Percentiles rank a stretch among this genome's conserved stretches.
Conservation (phyloP, 2,329 filamentous ascomycete species). For the Colletotrichum destructivum region DNA sequence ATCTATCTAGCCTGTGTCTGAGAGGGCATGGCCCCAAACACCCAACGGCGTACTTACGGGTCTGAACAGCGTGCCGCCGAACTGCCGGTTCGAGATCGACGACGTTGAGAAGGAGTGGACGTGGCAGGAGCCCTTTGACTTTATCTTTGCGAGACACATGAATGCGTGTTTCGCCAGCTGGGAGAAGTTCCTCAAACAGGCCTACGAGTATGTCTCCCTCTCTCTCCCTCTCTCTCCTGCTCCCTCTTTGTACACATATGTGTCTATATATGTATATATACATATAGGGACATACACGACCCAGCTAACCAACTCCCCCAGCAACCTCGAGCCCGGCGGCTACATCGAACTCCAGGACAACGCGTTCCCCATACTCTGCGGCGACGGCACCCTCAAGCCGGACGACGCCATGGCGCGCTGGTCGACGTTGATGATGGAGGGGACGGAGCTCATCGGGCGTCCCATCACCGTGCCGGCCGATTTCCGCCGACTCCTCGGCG, state of each 20-base stretch:
- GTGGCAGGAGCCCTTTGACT: conserved; percentile 49
- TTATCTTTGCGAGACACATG: conserved; percentile 53
- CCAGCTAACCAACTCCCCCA: conserved; percentile 46
- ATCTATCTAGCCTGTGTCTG: background rate
- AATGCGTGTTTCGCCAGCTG: conserved; percentile 48
- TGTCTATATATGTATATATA: conserved; percentile 65
- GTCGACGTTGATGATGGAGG: conserved; percentile 50
- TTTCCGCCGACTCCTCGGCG: conserved; percentile 48
- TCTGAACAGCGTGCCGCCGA: conserved; percentile 47
- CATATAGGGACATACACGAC: conserved; percentile 54
- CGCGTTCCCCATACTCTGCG: conserved; percentile 47
- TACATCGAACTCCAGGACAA: conserved; percentile 53
- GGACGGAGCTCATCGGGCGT: conserved; percentile 49
- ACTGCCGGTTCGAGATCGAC: conserved; percentile 51
- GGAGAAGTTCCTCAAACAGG: conserved; percentile 43
- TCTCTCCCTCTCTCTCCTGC: background rate
- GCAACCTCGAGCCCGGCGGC: conserved; percentile 51
- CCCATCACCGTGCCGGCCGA: conserved; percentile 46
- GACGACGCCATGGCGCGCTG: conserved; percentile 50
- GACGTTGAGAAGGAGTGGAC: conserved; percentile 49
- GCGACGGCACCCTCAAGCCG: conserved; percentile 50
- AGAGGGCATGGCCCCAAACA: background rate
- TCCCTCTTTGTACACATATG: conserved; percentile 49
- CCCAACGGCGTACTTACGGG: background rate
- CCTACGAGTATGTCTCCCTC: conserved; percentile 39